A percentile compares a stretch with the other conserved stretches of the same genome.
Evolutionary conservation across 805 yeast species (phyloP).

Genomic region (Candida suzukii): DNA sequence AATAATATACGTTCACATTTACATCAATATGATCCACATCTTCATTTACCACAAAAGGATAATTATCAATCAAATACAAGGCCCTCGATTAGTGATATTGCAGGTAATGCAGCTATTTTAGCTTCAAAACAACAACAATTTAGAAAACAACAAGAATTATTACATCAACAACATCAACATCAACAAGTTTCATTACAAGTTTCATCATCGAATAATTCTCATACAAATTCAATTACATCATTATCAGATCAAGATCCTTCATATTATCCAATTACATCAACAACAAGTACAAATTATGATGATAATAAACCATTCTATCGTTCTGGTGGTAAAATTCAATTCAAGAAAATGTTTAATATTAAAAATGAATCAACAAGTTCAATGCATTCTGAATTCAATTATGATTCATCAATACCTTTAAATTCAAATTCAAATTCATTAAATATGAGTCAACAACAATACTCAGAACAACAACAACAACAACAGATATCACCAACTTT

Average conservation of each 20-base stretch:
- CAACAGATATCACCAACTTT: not conserved
- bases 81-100: not conserved
- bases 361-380: conserved; percentile 1
- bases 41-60: too few species aligned
- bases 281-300: too few species aligned
- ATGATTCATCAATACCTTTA: too few species aligned
- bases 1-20: too few species aligned
- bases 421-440: too few species aligned
- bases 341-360: conserved; percentile 16
- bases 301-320: too few species aligned
- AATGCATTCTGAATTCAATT: too few species aligned
- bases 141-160: not conserved
- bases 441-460: too few species aligned
- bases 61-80: not conserved
- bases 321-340: conserved; percentile 15
- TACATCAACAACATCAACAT: not conserved
- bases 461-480: too few species aligned
- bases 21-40: too few species aligned
- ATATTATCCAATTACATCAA: conserved; percentile 15
- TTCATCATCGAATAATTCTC: not conserved
- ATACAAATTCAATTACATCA: not conserved
- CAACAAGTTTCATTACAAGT: not conserved
- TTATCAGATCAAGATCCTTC: not conserved
- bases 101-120: not conserved
- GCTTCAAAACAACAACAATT: not conserved